These are phyloP conservation scores for Prunus salicina DNA, from an alignment of 306 rosid genomes.

Conservation along the genomic window DNA sequence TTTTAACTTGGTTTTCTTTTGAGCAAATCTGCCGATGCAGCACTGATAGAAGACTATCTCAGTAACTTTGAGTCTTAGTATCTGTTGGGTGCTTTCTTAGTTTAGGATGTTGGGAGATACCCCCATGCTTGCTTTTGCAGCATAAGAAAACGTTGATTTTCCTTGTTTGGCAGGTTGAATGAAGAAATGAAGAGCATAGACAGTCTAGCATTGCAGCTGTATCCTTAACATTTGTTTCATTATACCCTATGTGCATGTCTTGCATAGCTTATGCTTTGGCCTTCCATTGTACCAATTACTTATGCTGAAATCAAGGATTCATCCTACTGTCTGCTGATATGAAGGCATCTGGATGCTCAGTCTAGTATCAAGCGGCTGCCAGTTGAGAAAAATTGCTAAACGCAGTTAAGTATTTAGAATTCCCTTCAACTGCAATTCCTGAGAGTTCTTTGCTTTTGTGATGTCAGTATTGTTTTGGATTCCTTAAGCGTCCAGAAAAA, in stretches of 20 bases:
- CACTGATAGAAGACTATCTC: neutral
- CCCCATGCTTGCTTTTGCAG: too few relatives aligned
- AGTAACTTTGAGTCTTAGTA: neutral
- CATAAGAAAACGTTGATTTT: neutral
- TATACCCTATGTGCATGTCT: neutral
- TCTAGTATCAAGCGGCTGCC: neutral
- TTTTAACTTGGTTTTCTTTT: neutral
- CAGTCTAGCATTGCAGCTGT: conserved; percentile 64
- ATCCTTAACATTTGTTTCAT: conserved; percentile 36
- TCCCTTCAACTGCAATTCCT: neutral
- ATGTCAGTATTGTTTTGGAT: neutral
- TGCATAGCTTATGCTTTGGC: neutral
- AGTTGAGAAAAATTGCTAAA: neutral
- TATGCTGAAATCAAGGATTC: neutral
- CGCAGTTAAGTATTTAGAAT: neutral
- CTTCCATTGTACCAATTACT: neutral
- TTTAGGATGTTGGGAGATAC: neutral
- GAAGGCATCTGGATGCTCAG: neutral
- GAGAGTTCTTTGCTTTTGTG: neutral
- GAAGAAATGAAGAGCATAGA: conserved; percentile 79
- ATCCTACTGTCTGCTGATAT: neutral
- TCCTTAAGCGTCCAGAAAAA: conserved; percentile 69
- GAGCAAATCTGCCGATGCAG: neutral
- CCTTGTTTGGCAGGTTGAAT: conserved; percentile 52
- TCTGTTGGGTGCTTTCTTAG: neutral